phyloP scores from a whole-genome alignment of 495 filamentous ascomycete genomes.

The Hypoxylon trugodes region DNA sequence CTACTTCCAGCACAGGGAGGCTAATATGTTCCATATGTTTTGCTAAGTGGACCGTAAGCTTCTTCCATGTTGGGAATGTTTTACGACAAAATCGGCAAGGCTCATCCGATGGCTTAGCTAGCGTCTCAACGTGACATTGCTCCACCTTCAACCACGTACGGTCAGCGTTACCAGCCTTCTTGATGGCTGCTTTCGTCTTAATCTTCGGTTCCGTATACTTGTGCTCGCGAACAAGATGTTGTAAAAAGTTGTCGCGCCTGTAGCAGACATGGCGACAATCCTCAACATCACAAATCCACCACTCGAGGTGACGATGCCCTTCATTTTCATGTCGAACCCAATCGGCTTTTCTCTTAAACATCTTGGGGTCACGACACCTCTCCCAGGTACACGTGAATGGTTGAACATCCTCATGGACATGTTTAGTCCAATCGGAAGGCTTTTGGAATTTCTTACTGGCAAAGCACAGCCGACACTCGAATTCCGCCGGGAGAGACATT shows the following conservation, averaged over 20 bases:
- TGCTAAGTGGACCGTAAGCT: constrained; percentile 92
- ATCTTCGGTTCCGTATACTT: constrained; percentile 82
- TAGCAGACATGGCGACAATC: constrained; percentile 89
- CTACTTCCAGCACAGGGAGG: constrained; percentile 81
- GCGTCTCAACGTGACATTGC: constrained; percentile 75
- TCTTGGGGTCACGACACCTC: constrained; percentile 85
- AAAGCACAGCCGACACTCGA: constrained; percentile 94
- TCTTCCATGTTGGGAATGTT: constrained; percentile 87
- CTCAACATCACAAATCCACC: constrained; percentile 84
- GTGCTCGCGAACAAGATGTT: constrained; percentile 94
- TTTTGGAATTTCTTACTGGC: constrained; percentile 90
- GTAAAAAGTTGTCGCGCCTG: constrained; percentile 93
- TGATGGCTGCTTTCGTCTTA: constrained; percentile 66
- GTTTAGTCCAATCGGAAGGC: constrained; percentile 98
- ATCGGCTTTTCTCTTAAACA: constrained; percentile 96
- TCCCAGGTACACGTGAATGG: constrained; percentile 95
- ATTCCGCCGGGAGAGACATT: constrained; percentile 79
- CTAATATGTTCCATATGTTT: constrained; percentile 97
- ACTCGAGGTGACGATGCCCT: constrained; percentile 88
- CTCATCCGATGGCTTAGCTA: constrained; percentile 74
- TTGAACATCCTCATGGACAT: constrained; percentile 94
- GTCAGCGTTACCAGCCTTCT: constrained; percentile 63
- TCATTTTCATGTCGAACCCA: constrained; percentile 98
- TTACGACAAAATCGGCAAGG: constrained; percentile 91
- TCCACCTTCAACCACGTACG: constrained; percentile 81